Base-by-base conservation (phyloP, 75 land plant genomes). In the Pseudotsuga menziesii region DNA sequence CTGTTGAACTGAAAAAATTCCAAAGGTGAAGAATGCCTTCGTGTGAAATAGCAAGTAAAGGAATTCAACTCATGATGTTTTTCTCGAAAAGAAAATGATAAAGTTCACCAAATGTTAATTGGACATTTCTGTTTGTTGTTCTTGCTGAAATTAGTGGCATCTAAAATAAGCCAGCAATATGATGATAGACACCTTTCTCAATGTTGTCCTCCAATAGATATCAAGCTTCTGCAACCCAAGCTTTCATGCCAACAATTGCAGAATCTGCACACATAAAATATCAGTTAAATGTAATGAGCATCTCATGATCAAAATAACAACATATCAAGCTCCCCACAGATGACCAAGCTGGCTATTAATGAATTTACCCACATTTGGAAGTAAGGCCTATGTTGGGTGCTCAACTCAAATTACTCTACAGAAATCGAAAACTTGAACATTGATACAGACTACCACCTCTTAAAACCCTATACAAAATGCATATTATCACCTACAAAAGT, bases 191-290 rank as follows among this genome's bases (percentile, higher is more conserved):
- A 13, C 72, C 52, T 67, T 67, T 20, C 72, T 35, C 44, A 20
- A 67, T 5, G 20, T 44, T n/a, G 14, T 36, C 35, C 69, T 69
- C 52, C 39, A 19, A 39, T 41, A n/a, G 54, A 39, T 69, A 41
- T 41, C 8, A 19, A 41, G 72, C 23, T 39, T 69, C 72, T 41
- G 39, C 44, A 69, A 20, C 25, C 72, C 64, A 61, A 69, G 48
- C 52, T 69, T 69, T 69, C 71, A 22, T 69, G 19, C 72, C 20
- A 11, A 9, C 54, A 48, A 48, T 48, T 11, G 11, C 54, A 48
- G 54, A 39, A 41, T 69, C 72, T 69, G 72, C 72, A 39, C 22
- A 69, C 54, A 69, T 11, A 39, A 69, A 69, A 41, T 6, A 41
- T 39, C 23, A 41, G 13, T 69, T 48, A 9, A 48, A 9, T 48